These are phyloP conservation scores for Coemansia sp. DNA, from an alignment of 192 early-diverging fungal species.

Conservation along the genomic window DNA sequence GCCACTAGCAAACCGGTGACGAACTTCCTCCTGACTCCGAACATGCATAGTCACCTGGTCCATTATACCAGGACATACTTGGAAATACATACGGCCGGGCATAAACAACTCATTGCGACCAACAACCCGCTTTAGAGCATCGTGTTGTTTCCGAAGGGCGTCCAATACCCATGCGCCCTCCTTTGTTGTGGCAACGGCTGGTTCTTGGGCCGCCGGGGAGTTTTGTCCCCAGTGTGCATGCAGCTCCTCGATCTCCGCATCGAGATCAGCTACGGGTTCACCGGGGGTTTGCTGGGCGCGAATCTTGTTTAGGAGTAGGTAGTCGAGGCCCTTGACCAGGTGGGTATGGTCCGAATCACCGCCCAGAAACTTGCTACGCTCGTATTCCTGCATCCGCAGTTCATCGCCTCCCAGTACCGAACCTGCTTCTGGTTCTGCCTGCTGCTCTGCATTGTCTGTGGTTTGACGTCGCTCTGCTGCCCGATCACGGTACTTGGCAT, in stretches of 20 bases:
- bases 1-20: constrained; percentile 2
- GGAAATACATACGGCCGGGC: constrained; percentile 71
- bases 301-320: constrained; percentile 68
- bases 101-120: constrained; percentile 63
- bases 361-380: constrained; percentile 85
- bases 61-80: constrained; percentile 48
- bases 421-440: neutral
- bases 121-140: constrained; percentile 2
- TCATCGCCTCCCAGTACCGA: neutral
- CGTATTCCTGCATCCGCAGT: constrained; percentile 46
- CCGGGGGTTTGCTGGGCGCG: constrained; percentile 39
- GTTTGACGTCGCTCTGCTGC: constrained; percentile 83
- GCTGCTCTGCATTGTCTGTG: neutral
- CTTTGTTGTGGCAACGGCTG: neutral
- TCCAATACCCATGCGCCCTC: constrained; percentile 21
- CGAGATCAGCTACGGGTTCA: constrained; percentile 32
- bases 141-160: constrained; percentile 17
- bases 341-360: constrained; percentile 84
- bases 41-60: constrained; percentile 62
- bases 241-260: constrained; percentile 33
- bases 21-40: constrained; percentile 68
- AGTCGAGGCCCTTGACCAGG: constrained; percentile 90
- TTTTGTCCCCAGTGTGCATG: neutral
- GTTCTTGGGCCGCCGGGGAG: neutral
- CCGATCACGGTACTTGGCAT: constrained; percentile 70